Evolutionary conservation across 139 green algal species (phyloP), one percentile per base, ranked within the genome.

Genomic region (Tetraselmis chui): DNA sequence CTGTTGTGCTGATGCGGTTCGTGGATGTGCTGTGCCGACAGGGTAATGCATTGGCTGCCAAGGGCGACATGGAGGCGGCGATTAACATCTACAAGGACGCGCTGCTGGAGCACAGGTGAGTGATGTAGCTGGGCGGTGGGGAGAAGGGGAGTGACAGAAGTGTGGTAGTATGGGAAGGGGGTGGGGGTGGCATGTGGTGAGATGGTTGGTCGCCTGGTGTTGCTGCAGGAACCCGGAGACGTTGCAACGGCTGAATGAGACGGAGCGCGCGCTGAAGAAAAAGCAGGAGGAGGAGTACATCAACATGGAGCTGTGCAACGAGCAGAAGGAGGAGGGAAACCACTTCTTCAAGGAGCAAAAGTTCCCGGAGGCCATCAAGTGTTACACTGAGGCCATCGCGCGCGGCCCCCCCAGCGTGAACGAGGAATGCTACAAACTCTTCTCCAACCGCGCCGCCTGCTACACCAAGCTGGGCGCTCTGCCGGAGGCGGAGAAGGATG

Each of bases 391-490:
- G 89, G 94, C 97, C 0, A 89, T 99, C n/a, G 94, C 92, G 87
- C 86, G 97, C 23, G 94, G 93, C 1, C 94, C 94, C 0, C 87
- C 93, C 26, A 32, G 28, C 0, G 84, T 90, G 26, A 98, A 99
- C 90, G 90, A 91, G 0, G 93, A 98, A n/a, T 95, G 96, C 1
- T 91, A 98, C 93, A 98, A 98, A 92, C 85, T 99, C 29, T 98
- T 94, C 95, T 94, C 85, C 88, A 99, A 99, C 91, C 88, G 96
- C 30, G 93, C 97, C 0, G 97, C 97, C n/a, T 98, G 93, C 88
- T 99, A 98, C 93, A 99, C 96, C 78, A 99, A 99, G 92, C 92
- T 99, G 28, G 92, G 91, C 1, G 97, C 97, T 5, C 94, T 96
- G 86, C 92, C 91, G 24, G 97, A 99, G 82, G 97, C 92, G 74